Conservation (phyloP, 768 basidiomycete species). For the Boletus vinaceobasis region DNA sequence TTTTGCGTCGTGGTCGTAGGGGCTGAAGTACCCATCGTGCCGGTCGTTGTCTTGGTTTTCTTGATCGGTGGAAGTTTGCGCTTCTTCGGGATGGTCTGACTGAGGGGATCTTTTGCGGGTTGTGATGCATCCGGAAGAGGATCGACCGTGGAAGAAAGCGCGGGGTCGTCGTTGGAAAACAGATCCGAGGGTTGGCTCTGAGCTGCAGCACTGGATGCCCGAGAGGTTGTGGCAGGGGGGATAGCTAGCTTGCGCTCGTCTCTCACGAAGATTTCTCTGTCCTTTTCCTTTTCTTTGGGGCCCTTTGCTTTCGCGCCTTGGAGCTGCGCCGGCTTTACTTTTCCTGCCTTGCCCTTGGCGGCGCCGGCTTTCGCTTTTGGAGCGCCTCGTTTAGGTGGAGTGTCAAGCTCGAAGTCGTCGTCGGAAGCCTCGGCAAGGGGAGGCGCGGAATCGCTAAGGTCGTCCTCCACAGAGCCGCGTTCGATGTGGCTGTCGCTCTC, state of each 20-base stretch:
- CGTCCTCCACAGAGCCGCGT: conserved; percentile 24
- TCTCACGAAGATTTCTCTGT: conserved; percentile 37
- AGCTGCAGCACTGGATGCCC: conserved; percentile 30
- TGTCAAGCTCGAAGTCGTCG: conserved; percentile 26
- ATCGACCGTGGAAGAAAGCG: conserved; percentile 6
- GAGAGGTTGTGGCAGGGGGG: conserved; percentile 15
- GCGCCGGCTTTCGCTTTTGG: conserved; percentile 20
- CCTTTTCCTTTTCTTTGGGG: conserved; percentile 29
- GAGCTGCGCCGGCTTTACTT: conserved; percentile 12
- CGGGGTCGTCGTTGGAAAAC: conserved; percentile 32
- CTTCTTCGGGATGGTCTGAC: conserved; percentile 45
- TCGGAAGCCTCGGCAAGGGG: conserved; percentile 24
- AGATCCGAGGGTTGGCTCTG: conserved; percentile 30
- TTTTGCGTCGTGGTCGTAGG: conserved; percentile 27
- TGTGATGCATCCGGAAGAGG: conserved; percentile 18
- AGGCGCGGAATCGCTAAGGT: conserved; percentile 23
- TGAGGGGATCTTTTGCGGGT: conserved; percentile 24
- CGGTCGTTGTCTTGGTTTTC: conserved; percentile 49
- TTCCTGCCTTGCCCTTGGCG: conserved; percentile 28
- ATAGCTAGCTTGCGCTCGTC: conserved; percentile 39
- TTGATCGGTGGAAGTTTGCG: conserved; percentile 66
- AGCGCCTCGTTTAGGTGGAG: conserved; percentile 18
- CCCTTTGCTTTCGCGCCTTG: conserved; percentile 30
- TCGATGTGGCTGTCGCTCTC: conserved; percentile 26
- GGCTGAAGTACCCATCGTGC: conserved; percentile 21